A percentile compares a stretch with the other conserved stretches of the same genome.
These are phyloP conservation scores for Saccharomycopsis fermentans DNA, from an alignment of 805 yeast genomes.

Conservation along the genomic window DNA sequence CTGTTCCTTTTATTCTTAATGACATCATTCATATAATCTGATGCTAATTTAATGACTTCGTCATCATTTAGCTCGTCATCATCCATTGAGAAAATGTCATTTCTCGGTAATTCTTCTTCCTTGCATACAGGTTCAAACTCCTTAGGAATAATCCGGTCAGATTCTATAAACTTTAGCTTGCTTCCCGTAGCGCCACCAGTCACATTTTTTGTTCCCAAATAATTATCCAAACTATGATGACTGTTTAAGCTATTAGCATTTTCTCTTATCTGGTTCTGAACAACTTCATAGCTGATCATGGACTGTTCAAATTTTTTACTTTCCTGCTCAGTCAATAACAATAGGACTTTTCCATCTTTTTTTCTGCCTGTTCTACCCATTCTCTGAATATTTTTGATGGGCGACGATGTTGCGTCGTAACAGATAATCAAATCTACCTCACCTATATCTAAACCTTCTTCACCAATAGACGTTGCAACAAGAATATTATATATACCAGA, in stretches of 20 bases:
- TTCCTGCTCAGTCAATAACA: constrained; percentile 71
- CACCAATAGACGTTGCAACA: constrained; percentile 96
- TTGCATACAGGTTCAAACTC: constrained; percentile 45
- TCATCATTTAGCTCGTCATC: constrained; percentile 44
- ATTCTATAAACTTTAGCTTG: constrained; percentile 20
- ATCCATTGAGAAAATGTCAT: constrained; percentile 53
- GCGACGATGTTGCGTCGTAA: constrained; percentile 87
- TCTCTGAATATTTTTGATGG: constrained; percentile 86
- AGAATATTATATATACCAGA: constrained; percentile 64
- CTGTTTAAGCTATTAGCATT: constrained; percentile 35
- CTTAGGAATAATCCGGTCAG: constrained; percentile 62
- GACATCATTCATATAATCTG: constrained; percentile 43
- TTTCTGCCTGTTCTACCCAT: constrained; percentile 99
- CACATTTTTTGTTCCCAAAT: not conserved
- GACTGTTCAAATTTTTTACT: constrained; percentile 72
- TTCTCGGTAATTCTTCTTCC: constrained; percentile 49
- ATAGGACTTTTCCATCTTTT: constrained; percentile 72
- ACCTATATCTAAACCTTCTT: constrained; percentile 96
- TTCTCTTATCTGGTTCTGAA: constrained; percentile 58
- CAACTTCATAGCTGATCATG: constrained; percentile 68
- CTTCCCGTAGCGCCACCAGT: not conserved
- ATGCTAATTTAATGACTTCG: constrained; percentile 58
- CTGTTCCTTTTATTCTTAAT: constrained; percentile 22
- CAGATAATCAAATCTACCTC: constrained; percentile 92
- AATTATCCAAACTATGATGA: not conserved